Base-by-base conservation (phyloP, 371 early-diverging fungal genomes). In the Syncephalastrum sp. region DNA sequence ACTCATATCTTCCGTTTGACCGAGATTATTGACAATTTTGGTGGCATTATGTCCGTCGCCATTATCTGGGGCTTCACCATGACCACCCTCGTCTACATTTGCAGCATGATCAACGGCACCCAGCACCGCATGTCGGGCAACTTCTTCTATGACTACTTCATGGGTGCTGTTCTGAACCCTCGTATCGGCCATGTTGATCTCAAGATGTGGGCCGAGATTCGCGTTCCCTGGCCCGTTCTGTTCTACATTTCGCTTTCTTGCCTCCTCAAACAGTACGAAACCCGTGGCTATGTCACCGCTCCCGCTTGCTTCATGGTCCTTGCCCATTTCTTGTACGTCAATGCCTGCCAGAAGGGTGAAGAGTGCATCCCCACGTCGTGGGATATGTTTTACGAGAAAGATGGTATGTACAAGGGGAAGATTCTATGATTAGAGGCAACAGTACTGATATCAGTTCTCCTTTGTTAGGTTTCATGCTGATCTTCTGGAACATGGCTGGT, bases 121-220 rank as follows among this genome's bases (percentile, higher is more conserved):
- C 63, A 75, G 29, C 83, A 84, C 56, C 78, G 84, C 55, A 82
- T 84, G 83, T 84, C 91, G 29, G 91, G 92, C 25, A 85, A 89
- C 74, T 57, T 82, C 24, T 54, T 90, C 48, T 93, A 94, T 68
- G 93, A 94, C 59, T 85, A 79, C 60, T 88, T 85, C 59, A 90
- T 89, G 84, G 90, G 90, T 53, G 84, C 77, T 51, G 66, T 69
- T 47, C 74, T 88, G 57, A 93, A 93, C 73, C 95, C 94, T 50
- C 88, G 93, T 47, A 67, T 85, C 33, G 82, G 82, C 29, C 69
- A 72, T 55, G 75, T 93, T 19, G 94, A 94, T 63, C 70, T 93
- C 60, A 94, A 94, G 82, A 89, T 89, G 77, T 86, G 93, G 71
- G 89, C 86, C 56, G 94, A 93, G 76, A 84, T 89, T 57, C 91